Percentiles rank a stretch among this genome's conserved stretches.
Conservation (phyloP, 148 eudicot species). For the Arctostaphylos glauca region DNA sequence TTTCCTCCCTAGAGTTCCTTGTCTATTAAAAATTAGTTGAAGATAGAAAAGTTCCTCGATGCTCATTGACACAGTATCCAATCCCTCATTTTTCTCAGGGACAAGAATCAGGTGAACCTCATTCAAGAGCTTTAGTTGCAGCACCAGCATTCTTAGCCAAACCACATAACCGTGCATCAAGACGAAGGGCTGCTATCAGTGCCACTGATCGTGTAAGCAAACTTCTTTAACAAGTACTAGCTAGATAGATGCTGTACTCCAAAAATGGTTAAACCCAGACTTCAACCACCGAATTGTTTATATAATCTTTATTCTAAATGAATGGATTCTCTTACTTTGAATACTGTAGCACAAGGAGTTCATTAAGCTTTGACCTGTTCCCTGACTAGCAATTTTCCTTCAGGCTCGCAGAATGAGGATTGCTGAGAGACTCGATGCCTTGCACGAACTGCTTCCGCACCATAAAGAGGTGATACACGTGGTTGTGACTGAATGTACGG, state of each 20-base stretch:
- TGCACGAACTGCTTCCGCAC: constrained; percentile 40
- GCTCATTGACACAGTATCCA: neutral
- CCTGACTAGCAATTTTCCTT: constrained; percentile 11
- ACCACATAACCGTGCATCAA: constrained; percentile 17
- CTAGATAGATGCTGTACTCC: neutral
- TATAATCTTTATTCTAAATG: neutral
- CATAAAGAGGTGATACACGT: constrained; percentile 28
- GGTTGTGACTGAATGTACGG: neutral
- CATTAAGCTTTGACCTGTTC: neutral
- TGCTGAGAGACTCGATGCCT: constrained; percentile 31
- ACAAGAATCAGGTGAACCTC: constrained; percentile 15
- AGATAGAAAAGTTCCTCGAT: neutral
- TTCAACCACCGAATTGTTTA: neutral
- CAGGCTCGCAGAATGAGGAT: constrained; percentile 42
- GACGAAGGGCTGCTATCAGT: constrained; percentile 25
- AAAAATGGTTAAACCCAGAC: neutral
- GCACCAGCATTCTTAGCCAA: constrained; percentile 15
- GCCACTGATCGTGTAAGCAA: constrained; percentile 38
- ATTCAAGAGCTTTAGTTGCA: constrained; percentile 16
- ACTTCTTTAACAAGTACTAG: neutral
- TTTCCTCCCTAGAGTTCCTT: neutral
- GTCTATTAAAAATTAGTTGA: neutral
- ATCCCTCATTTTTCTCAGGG: constrained; percentile 2
- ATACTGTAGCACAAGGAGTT: neutral
- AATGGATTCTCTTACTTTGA: neutral